Evolutionary conservation across 306 rosid genomes (phyloP), one percentile per base, ranked within the genome.

Genomic region (Crataegus laevigata): DNA sequence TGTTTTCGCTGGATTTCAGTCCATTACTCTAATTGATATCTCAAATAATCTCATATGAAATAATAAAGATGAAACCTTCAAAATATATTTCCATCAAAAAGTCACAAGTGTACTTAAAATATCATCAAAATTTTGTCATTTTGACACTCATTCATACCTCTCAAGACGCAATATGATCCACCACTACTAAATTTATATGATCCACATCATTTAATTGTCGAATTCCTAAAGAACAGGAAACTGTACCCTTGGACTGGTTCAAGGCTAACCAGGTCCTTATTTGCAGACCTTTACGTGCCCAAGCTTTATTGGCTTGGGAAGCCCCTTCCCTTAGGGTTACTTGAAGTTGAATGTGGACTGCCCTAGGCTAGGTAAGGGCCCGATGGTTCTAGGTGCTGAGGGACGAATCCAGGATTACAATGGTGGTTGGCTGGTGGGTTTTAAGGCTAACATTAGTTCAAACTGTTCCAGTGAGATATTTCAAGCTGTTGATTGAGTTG

Each of bases 1-100:
- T 71, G 62, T 71, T 32, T 42, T 21, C 8, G 64, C 75, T 32
- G 30, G 65, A 30, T 52, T 71, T 71, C 75, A 71, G 75, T 21
- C 50, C 51, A 6, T 54, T 9, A 45, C 6, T 25, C 54, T 29
- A 54, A 65, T 30, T 3, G 4, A n/a, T 22, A 11, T 3, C 59
- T 36, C 40, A 36, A 25, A 4, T 26, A 40, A 18, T 60, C 30
- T 60, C 26, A 40, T 50, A 55, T 34, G 34, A 36, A 13, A 38
- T 5, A 58, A 40, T 36, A 7, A 38, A 60, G 69, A 17, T 40
- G 68, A 26, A 42, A 11, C 17, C 14, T 60, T 73, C 26, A 60
- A 60, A 50, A 55, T 26, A 42, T 18, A 26, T 28, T 26, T 28
- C 18, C 68, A 73, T 73, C 69, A 38, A 3, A 40, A 29, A 17